Evolutionary conservation across 1,284 basidiomycete species (phyloP).

Genomic region (Trametes versicolor): DNA sequence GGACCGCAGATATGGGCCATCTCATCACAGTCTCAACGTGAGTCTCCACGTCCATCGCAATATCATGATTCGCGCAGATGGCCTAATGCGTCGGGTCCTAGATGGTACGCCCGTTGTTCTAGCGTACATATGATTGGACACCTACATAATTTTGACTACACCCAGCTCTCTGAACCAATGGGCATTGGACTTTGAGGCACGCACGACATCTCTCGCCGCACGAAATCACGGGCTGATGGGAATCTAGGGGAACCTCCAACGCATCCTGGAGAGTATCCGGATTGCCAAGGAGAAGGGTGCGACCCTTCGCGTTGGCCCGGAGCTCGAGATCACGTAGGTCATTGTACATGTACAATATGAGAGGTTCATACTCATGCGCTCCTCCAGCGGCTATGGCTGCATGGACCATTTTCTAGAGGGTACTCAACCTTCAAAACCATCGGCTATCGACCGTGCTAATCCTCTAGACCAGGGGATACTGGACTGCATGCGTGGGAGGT

Average conservation of each 20-base stretch:
- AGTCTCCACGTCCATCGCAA: slow-evolving; percentile 27
- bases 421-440: slow-evolving; percentile 35
- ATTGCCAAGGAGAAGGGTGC: slow-evolving; percentile 93
- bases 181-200: slow-evolving; percentile 92
- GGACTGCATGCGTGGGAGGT: slow-evolving; percentile 97
- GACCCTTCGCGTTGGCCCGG: slow-evolving; percentile 94
- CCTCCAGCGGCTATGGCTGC: slow-evolving; percentile 88
- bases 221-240: background rate
- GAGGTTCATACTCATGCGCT: background rate
- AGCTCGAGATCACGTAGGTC: slow-evolving; percentile 95
- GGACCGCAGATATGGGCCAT: slow-evolving; percentile 69
- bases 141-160: background rate
- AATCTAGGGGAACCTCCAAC: slow-evolving; percentile 85
- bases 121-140: background rate
- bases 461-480: slow-evolving; percentile 77
- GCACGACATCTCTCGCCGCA: slow-evolving; percentile 6
- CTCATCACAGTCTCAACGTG: slow-evolving; percentile 75
- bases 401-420: slow-evolving; percentile 94
- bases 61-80: background rate
- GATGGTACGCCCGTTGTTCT: slow-evolving; percentile 51
- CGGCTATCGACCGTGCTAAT: background rate
- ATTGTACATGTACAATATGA: background rate
- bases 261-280: slow-evolving; percentile 90
- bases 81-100: slow-evolving; percentile 34
- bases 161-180: slow-evolving; percentile 95